Conservation (phyloP, 257 asterid species). For the Dorcoceras hygrometricum region DNA sequence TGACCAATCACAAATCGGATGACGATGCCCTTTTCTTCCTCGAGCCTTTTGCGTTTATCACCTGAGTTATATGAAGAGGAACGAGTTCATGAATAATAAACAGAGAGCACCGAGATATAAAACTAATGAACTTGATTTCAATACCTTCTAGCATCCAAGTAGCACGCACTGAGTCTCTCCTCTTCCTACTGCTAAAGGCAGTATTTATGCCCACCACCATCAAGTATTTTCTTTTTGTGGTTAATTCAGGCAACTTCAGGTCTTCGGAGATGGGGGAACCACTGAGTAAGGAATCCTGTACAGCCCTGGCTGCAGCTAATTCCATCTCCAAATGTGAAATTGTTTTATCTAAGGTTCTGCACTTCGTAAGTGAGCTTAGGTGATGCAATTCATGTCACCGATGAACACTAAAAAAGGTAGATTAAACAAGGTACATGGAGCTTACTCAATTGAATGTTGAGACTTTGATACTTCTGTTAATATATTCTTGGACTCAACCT, state of each 20-base stretch:
- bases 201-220: conserved; percentile 85
- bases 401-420: conserved; percentile 7
- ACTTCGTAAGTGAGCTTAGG: conserved; percentile 22
- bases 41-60: conserved; percentile 52
- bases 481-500: conserved; percentile 40
- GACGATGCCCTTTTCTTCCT: conserved; percentile 59
- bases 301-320: conserved; percentile 79
- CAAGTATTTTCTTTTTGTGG: conserved; percentile 65
- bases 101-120: conserved; percentile 10
- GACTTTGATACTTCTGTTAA: conserved; percentile 53
- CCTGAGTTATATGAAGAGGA: conserved; percentile 36
- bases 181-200: conserved; percentile 88
- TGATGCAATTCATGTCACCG: conserved; percentile 3
- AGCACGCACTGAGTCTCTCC: conserved; percentile 87
- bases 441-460: conserved; percentile 65
- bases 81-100: conserved; percentile 13
- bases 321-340: conserved; percentile 89
- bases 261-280: conserved; percentile 86
- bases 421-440: conserved; percentile 20
- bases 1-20: conserved; percentile 61
- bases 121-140: conserved; percentile 13
- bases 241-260: conserved; percentile 57
- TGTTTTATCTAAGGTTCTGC: conserved; percentile 77
- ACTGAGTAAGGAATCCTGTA: conserved; percentile 72
- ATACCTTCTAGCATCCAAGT: conserved; percentile 93